A percentile compares a stretch with the other conserved stretches of the same genome.
Conservation (phyloP, 768 basidiomycete species). For the Strobilomyces confusus region DNA sequence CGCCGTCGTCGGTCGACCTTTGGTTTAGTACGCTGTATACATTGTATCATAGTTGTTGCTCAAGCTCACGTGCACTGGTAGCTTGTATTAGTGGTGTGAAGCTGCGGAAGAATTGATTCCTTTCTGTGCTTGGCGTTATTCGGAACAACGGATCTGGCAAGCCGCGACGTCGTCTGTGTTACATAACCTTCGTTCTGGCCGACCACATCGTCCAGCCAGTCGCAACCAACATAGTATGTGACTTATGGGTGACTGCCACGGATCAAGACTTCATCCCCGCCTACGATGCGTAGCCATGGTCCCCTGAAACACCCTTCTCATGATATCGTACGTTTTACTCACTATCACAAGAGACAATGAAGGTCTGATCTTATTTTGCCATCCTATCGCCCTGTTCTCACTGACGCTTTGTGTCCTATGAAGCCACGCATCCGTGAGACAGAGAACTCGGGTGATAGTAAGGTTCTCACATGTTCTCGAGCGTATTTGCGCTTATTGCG, state of each 20-base stretch:
- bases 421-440: background rate
- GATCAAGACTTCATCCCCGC: constrained; percentile 8
- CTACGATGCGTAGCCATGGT: constrained; percentile 25
- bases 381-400: constrained; percentile 1
- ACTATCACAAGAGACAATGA: constrained; percentile 11
- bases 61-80: too few relatives aligned
- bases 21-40: background rate
- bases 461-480: background rate
- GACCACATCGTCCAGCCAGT: background rate
- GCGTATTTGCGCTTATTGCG: background rate
- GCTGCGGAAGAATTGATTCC: background rate
- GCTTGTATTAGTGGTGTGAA: too few relatives aligned
- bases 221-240: background rate
- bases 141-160: background rate
- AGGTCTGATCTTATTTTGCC: constrained; percentile 16
- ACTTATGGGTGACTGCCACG: background rate
- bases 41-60: background rate
- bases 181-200: background rate
- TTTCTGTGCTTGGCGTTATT: background rate
- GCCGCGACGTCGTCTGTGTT: background rate
- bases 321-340: constrained; percentile 28
- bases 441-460: constrained; percentile 4
- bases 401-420: constrained; percentile 9
- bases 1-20: background rate
- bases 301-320: constrained; percentile 14